phyloP scores from a whole-genome alignment of 257 asterid species.

The Ballota nigra region DNA sequence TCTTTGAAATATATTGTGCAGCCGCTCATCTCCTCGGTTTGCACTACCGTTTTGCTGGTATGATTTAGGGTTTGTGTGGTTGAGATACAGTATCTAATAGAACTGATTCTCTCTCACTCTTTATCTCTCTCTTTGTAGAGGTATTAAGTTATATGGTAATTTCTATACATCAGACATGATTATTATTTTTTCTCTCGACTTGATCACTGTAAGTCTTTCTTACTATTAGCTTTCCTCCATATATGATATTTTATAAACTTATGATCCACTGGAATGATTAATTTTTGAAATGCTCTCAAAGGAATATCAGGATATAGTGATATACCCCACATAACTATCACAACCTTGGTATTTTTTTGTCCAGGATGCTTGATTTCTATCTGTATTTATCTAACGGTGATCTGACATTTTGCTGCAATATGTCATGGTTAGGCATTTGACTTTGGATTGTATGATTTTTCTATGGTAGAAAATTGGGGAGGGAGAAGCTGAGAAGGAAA shows the following conservation, averaged over 20 bases:
- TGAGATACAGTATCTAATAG: too few relatives aligned
- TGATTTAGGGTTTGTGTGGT: too few relatives aligned
- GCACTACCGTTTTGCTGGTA: too few relatives aligned
- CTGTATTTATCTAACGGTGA: neutral
- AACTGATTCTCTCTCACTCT: neutral
- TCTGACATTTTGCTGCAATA: neutral
- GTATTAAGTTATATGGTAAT: slow-evolving; percentile 66
- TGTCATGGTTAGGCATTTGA: neutral
- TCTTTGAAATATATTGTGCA: too few relatives aligned
- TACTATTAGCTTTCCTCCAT: neutral
- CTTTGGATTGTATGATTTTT: slow-evolving; percentile 1
- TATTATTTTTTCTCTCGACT: slow-evolving; percentile 87
- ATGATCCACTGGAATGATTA: too few relatives aligned
- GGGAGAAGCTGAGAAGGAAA: slow-evolving; percentile 65
- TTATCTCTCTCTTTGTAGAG: slow-evolving; percentile 36
- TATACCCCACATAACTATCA: too few relatives aligned
- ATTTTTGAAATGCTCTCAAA: too few relatives aligned
- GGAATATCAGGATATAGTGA: too few relatives aligned
- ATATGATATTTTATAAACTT: too few relatives aligned
- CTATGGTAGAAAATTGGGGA: slow-evolving; percentile 80
- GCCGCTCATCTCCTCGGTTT: too few relatives aligned
- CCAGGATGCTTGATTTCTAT: neutral
- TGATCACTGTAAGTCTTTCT: slow-evolving; percentile 68
- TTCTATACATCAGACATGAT: slow-evolving; percentile 89
- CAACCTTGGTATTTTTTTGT: too few relatives aligned